phyloP scores from a whole-genome alignment of 768 basidiomycete genomes.

The Aureoboletus auriporus region DNA sequence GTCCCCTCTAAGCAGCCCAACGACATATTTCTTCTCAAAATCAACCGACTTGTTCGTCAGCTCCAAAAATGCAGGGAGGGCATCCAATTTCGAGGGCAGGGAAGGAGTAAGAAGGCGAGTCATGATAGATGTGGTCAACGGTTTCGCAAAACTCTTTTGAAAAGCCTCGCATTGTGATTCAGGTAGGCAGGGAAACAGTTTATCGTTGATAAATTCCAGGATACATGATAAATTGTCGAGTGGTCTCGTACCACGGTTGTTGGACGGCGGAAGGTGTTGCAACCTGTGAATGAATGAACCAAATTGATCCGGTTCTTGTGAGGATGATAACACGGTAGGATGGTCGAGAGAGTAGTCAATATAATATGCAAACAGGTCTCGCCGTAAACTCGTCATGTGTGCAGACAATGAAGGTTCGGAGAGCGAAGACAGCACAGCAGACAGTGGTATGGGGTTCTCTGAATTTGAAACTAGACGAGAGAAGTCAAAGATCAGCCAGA shows the following conservation, averaged over 20 bases:
- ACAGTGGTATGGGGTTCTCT: conserved; percentile 45
- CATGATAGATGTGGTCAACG: conserved; percentile 57
- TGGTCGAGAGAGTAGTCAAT: conserved; percentile 57
- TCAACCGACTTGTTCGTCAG: conserved; percentile 53
- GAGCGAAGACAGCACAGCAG: conserved; percentile 56
- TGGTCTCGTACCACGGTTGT: conserved; percentile 31
- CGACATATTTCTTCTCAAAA: conserved; percentile 60
- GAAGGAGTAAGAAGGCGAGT: conserved; percentile 62
- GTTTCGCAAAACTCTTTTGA: conserved; percentile 54
- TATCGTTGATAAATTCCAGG: conserved; percentile 58
- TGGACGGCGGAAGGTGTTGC: conserved; percentile 43
- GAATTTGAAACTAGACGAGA: conserved; percentile 53
- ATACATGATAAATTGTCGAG: conserved; percentile 54
- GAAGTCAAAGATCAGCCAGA: background rate
- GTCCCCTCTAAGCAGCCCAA: conserved; percentile 47
- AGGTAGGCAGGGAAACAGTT: conserved; percentile 58
- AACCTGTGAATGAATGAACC: conserved; percentile 41
- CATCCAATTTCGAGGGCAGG: conserved; percentile 62
- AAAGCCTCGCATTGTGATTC: conserved; percentile 42
- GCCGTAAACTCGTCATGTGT: conserved; percentile 57
- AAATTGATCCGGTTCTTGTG: conserved; percentile 31
- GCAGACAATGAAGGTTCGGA: conserved; percentile 49
- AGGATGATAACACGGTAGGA: conserved; percentile 40
- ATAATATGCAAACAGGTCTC: conserved; percentile 58
- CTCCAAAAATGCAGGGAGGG: conserved; percentile 58